Evolutionary conservation across 192 early-diverging fungal species (phyloP).

Genomic region (Linnemannia elongata): DNA sequence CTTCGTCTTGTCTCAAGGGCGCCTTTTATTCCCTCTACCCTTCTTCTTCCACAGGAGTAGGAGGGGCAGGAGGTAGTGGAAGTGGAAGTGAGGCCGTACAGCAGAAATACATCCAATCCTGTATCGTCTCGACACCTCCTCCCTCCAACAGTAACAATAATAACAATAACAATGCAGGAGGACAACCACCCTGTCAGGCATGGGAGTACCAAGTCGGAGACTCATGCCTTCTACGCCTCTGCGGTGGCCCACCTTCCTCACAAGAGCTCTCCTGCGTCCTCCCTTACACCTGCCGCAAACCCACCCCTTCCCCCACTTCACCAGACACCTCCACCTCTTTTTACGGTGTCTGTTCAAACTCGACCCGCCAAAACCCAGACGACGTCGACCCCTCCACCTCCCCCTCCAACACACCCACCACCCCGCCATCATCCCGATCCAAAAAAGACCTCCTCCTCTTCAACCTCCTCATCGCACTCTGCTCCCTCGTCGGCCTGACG

Average conservation of each 20-base stretch:
- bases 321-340: background rate
- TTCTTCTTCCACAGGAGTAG: background rate
- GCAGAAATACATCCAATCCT: constrained; percentile 23
- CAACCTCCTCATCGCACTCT: background rate
- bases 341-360: background rate
- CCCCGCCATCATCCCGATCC: background rate
- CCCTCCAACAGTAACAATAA: too few relatives aligned
- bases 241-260: background rate
- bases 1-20: constrained; percentile 5
- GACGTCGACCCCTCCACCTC: background rate
- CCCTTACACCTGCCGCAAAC: background rate
- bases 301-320: background rate
- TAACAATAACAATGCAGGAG: background rate
- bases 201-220: constrained; percentile 20
- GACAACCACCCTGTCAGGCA: background rate
- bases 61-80: background rate
- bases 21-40: constrained; percentile 21
- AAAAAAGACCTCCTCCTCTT: background rate
- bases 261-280: background rate
- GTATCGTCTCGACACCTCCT: background rate
- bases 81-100: background rate
- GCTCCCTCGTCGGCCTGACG: background rate
- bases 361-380: background rate
- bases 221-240: constrained; percentile 13
- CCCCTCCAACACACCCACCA: background rate